phyloP scores from a whole-genome alignment of 75 land plant species.

The Ceratopteris richardii region DNA sequence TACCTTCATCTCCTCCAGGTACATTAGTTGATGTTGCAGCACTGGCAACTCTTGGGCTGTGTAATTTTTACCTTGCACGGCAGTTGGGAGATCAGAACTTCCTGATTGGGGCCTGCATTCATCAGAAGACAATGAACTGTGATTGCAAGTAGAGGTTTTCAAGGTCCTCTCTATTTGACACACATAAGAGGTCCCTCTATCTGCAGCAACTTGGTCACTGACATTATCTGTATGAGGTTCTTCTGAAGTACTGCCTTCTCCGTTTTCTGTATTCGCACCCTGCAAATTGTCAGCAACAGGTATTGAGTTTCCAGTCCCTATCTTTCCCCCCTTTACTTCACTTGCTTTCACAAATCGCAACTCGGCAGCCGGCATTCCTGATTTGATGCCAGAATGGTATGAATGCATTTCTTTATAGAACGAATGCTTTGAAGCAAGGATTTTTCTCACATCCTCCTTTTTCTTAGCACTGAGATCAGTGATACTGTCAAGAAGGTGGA shows the following conservation, averaged over 20 bases:
- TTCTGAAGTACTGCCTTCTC: too few species aligned
- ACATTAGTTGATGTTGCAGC: conserved; percentile 22
- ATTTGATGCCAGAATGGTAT: conserved; percentile 45
- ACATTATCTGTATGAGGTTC: too few species aligned
- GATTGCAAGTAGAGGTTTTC: too few species aligned
- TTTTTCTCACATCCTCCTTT: conserved; percentile 63
- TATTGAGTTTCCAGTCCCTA: background rate
- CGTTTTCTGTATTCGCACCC: too few species aligned
- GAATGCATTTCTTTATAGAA: conserved; percentile 63
- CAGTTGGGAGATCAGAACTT: background rate
- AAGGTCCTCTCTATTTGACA: too few species aligned
- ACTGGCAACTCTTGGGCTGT: conserved; percentile 12
- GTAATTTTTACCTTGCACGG: background rate
- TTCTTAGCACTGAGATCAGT: conserved; percentile 30
- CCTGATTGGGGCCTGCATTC: too few species aligned
- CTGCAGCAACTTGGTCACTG: too few species aligned
- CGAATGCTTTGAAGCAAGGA: conserved; percentile 58
- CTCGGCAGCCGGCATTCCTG: background rate
- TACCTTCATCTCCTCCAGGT: conserved; percentile 43
- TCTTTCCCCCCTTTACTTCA: background rate
- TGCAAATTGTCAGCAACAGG: too few species aligned
- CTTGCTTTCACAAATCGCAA: background rate
- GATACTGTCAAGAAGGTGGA: conserved; percentile 46
- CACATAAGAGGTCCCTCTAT: too few species aligned
- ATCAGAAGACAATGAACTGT: too few species aligned